A percentile compares a stretch with the other conserved stretches of the same genome.
Evolutionary conservation across 2,329 filamentous ascomycete species (phyloP).

Genomic region (Venturiaceae sp.): DNA sequence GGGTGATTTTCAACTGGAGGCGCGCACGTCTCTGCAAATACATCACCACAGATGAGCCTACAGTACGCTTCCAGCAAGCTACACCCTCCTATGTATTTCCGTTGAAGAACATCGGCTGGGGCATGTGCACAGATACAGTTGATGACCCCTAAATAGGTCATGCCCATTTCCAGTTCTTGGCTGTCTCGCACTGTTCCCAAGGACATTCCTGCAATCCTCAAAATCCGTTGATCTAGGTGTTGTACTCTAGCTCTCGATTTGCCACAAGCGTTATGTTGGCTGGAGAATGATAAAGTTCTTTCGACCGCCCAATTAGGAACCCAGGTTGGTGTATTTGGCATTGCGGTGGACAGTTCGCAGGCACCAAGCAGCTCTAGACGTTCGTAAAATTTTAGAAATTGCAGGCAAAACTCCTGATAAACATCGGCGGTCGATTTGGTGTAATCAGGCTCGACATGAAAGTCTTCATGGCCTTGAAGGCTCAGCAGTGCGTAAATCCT

Average conservation of each 20-base stretch:
- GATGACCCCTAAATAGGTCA: not conserved
- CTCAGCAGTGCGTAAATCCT: not conserved
- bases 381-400: not conserved
- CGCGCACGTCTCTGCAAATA: not conserved
- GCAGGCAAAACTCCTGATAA: not conserved
- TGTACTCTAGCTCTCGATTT: not conserved
- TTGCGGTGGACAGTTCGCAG: not conserved
- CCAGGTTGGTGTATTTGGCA: not conserved
- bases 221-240: not conserved
- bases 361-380: not conserved
- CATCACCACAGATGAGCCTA: not conserved
- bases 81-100: not conserved
- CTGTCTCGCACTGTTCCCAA: not conserved
- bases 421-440: not conserved
- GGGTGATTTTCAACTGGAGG: not conserved
- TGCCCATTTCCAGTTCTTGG: not conserved
- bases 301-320: not conserved
- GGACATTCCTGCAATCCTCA: not conserved
- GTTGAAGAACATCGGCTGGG: not conserved
- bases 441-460: not conserved
- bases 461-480: not conserved
- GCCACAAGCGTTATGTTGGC: too few species aligned
- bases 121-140: too few species aligned
- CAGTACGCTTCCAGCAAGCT: not conserved
- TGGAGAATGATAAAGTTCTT: not conserved